phyloP scores from a whole-genome alignment of 179 eudicot genomes.

The Drosera spatulata region DNA sequence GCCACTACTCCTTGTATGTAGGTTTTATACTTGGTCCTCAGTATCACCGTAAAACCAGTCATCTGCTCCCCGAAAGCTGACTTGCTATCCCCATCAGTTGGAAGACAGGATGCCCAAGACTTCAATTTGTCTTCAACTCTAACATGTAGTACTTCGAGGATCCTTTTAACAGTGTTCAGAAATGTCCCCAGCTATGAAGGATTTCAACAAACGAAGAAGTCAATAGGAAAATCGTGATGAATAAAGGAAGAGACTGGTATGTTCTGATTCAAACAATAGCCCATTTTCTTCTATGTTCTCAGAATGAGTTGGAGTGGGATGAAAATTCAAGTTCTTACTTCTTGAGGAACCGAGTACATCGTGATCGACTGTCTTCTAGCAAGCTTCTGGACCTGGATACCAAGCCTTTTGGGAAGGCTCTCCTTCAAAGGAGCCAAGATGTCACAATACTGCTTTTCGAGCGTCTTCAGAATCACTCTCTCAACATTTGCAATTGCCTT shows the following conservation, averaged over 20 bases:
- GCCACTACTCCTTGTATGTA: conserved; percentile 69
- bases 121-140: conserved; percentile 61
- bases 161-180: conserved; percentile 69
- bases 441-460: conserved; percentile 72
- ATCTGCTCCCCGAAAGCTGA: conserved; percentile 69
- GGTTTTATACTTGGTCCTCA: conserved; percentile 75
- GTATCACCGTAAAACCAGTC: conserved; percentile 61
- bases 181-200: conserved; percentile 59
- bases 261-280: no score
- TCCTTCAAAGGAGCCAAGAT: conserved; percentile 73
- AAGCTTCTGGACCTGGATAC: conserved; percentile 78
- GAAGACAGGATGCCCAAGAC: conserved; percentile 71
- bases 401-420: conserved; percentile 75
- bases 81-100: conserved; percentile 51
- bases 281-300: no score
- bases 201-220: not conserved
- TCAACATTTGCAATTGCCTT: conserved; percentile 83
- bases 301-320: no score
- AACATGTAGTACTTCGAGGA: conserved; percentile 68
- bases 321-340: conserved; percentile 25
- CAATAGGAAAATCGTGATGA: not conserved
- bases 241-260: no score
- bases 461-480: conserved; percentile 70
- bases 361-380: conserved; percentile 65
- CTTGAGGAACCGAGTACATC: conserved; percentile 43